Conservation (phyloP, 2,329 filamentous ascomycete species). For the Fusarium ambrosium region DNA sequence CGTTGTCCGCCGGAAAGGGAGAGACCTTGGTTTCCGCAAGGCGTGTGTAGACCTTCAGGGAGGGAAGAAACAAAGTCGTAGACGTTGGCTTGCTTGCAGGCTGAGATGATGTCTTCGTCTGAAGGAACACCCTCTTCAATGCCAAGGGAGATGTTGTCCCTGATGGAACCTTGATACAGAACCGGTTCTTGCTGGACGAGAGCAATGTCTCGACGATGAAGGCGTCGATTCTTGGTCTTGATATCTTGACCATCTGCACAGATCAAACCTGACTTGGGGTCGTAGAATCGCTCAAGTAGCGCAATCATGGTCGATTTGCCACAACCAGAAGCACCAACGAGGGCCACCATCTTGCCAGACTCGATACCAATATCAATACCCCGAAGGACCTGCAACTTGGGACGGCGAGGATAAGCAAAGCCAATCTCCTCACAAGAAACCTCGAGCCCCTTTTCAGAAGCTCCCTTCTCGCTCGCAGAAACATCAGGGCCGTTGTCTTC, state of each 20-base stretch:
- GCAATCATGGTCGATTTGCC: constrained; percentile 73
- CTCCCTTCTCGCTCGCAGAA: constrained; percentile 4
- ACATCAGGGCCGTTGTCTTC: constrained; percentile 36
- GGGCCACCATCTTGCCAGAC: constrained; percentile 64
- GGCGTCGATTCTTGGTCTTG: constrained; percentile 46
- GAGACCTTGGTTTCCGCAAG: constrained; percentile 75
- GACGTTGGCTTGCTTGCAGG: constrained; percentile 68
- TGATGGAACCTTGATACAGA: constrained; percentile 65
- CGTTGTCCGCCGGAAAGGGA: constrained; percentile 80
- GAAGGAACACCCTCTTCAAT: constrained; percentile 48
- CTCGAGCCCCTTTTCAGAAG: constrained; percentile 46
- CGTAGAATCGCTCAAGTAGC: constrained; percentile 62
- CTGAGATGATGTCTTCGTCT: constrained; percentile 59
- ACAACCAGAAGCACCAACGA: constrained; percentile 70
- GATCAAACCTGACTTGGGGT: constrained; percentile 51
- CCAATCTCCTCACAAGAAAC: constrained; percentile 65
- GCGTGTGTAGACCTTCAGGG: constrained; percentile 71
- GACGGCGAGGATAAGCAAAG: constrained; percentile 69
- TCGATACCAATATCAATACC: constrained; percentile 57
- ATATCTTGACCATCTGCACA: constrained; percentile 49
- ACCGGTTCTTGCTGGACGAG: constrained; percentile 59
- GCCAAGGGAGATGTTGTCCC: constrained; percentile 69
- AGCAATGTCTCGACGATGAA: constrained; percentile 53
- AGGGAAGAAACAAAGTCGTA: constrained; percentile 68
- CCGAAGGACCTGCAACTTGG: constrained; percentile 53